Evolutionary conservation across 139 green algal genomes (phyloP).

Genomic region (Gonium pectorale): DNA sequence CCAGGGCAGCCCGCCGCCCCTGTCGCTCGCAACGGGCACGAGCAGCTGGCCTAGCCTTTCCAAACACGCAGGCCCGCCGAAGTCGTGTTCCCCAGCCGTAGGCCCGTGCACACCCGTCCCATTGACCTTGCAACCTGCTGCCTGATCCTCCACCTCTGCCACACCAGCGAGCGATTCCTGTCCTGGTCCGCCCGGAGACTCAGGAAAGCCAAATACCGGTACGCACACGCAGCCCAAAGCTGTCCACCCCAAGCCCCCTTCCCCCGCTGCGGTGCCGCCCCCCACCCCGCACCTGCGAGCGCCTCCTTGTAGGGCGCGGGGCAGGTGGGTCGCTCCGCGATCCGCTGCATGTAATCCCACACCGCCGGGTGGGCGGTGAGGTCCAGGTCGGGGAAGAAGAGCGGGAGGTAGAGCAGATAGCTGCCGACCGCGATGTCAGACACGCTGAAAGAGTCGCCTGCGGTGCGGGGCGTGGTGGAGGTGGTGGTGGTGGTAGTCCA

Average conservation of each 20-base stretch:
- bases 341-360: slow-evolving; percentile 54
- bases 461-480: neutral
- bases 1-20: neutral
- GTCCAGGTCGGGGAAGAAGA: slow-evolving; percentile 50
- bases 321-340: slow-evolving; percentile 41
- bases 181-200: too few relatives aligned
- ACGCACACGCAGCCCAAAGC: neutral
- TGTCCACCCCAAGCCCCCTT: too few relatives aligned
- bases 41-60: too few relatives aligned
- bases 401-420: slow-evolving; percentile 58
- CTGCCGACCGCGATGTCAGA: slow-evolving; percentile 45
- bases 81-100: too few relatives aligned
- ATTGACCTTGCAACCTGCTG: too few relatives aligned
- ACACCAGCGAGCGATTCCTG: too few relatives aligned
- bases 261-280: too few relatives aligned
- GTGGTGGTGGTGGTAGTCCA: neutral
- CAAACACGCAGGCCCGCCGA: too few relatives aligned
- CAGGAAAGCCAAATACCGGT: neutral
- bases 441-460: slow-evolving; percentile 18
- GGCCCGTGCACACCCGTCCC: too few relatives aligned
- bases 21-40: too few relatives aligned
- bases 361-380: slow-evolving; percentile 40
- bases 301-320: slow-evolving; percentile 56
- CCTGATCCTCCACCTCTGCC: too few relatives aligned
- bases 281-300: slow-evolving; percentile 23